phyloP scores from a whole-genome alignment of 1,284 basidiomycete species.

The Testicularia cyperi region DNA sequence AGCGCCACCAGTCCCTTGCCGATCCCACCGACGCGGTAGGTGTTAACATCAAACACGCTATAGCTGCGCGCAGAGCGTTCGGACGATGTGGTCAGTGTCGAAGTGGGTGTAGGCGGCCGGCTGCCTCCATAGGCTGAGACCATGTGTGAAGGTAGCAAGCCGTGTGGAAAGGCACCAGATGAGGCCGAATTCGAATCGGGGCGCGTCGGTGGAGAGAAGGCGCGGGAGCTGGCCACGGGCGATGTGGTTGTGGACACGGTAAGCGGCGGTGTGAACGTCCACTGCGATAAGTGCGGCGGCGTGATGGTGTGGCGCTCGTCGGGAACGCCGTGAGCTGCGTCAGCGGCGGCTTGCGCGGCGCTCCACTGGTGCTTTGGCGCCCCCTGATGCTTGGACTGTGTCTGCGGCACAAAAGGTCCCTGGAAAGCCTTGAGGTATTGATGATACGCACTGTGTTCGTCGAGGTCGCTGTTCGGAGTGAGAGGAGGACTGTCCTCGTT shows the following conservation, averaged over 20 bases:
- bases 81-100: conserved; percentile 9
- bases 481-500: conserved; percentile 52
- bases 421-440: conserved; percentile 27
- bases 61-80: conserved; percentile 8
- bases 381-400: conserved; percentile 9
- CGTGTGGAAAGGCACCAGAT: conserved; percentile 4
- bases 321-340: conserved; percentile 18
- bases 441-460: conserved; percentile 26
- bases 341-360: conserved; percentile 43
- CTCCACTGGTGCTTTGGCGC: conserved; percentile 46
- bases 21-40: conserved; percentile 14
- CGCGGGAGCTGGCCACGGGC: conserved; percentile 19
- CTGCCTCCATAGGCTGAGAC: conserved; percentile 12
- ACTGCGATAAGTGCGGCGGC: conserved; percentile 16
- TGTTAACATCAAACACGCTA: conserved; percentile 25
- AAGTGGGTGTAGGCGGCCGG: conserved; percentile 28
- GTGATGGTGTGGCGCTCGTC: conserved; percentile 19
- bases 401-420: conserved; percentile 9
- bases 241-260: conserved; percentile 24
- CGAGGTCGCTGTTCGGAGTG: conserved; percentile 43
- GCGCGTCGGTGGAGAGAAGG: conserved; percentile 32
- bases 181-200: conserved; percentile 29
- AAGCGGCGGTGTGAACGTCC: conserved; percentile 36
- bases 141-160: conserved; percentile 35
- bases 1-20: conserved; percentile 12